A percentile compares a stretch with the other conserved stretches of the same genome.
Evolutionary conservation across 768 basidiomycete species (phyloP).

Genomic region (Naganishia onofrii): DNA sequence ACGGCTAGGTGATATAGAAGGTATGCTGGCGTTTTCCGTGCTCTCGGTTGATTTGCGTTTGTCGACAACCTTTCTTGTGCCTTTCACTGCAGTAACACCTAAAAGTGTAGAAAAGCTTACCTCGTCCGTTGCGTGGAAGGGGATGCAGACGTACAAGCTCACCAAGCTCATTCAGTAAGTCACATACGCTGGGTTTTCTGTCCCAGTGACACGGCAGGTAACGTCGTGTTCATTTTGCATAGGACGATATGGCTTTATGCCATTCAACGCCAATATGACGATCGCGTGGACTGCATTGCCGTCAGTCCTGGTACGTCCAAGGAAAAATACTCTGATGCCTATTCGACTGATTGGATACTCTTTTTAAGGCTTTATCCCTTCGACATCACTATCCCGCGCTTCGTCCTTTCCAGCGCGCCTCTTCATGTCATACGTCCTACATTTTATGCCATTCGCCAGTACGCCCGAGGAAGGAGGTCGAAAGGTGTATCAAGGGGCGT

Average conservation of each 20-base stretch:
- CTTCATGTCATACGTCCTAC: conserved; percentile 28
- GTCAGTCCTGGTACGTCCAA: conserved; percentile 19
- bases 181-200: background rate
- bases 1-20: conserved; percentile 2
- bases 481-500: conserved; percentile 18
- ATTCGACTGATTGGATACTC: background rate
- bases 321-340: background rate
- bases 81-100: background rate
- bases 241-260: conserved; percentile 8
- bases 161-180: conserved; percentile 27
- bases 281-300: conserved; percentile 17
- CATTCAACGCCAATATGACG: background rate
- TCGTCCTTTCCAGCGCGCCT: conserved; percentile 13
- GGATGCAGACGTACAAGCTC: conserved; percentile 27
- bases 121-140: conserved; percentile 15
- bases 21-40: background rate
- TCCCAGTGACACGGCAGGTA: background rate
- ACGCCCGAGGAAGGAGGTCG: conserved; percentile 26
- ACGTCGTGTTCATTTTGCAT: background rate
- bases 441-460: conserved; percentile 28
- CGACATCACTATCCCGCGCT: conserved; percentile 25
- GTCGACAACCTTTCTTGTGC: background rate
- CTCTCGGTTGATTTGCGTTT: background rate
- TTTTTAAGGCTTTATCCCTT: conserved; percentile 24
- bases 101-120: background rate